phyloP scores from a whole-genome alignment of 2,329 filamentous ascomycete species.

The Fusarium tuaranense region DNA sequence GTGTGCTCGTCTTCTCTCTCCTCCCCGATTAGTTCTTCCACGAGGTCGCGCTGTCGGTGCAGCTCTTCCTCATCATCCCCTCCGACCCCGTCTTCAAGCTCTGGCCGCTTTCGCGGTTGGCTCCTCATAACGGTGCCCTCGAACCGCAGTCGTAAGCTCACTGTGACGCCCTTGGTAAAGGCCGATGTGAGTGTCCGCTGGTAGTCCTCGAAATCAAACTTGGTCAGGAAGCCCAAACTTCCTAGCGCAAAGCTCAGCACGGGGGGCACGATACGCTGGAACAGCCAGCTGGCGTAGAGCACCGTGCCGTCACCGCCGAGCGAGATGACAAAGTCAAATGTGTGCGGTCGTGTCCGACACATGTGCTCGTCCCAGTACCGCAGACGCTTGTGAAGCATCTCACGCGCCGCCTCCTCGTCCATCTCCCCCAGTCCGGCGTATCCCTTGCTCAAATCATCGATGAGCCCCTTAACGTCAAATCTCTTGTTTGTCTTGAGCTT shows the following conservation, averaged over 20 bases:
- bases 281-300: conserved; percentile 95
- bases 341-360: conserved; percentile 81
- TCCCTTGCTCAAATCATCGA: conserved; percentile 67
- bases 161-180: conserved; percentile 86
- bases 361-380: conserved; percentile 87
- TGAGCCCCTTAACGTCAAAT: conserved; percentile 79
- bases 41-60: conserved; percentile 71
- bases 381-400: conserved; percentile 65
- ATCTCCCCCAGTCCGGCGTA: conserved; percentile 54
- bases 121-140: conserved; percentile 95
- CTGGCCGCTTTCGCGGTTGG: conserved; percentile 58
- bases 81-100: conserved; percentile 35
- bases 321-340: conserved; percentile 93
- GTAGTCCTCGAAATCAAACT: conserved; percentile 90
- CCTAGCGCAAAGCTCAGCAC: conserved; percentile 92
- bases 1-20: conserved; percentile 87
- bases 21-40: conserved; percentile 91
- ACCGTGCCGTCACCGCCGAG: conserved; percentile 97
- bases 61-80: conserved; percentile 55
- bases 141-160: conserved; percentile 88
- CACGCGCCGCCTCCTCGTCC: conserved; percentile 48
- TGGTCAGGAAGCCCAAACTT: conserved; percentile 93
- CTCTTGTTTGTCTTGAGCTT: conserved; percentile 76
- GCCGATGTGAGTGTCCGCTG: conserved; percentile 75
- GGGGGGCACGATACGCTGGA: conserved; percentile 93